Evolutionary conservation across 495 filamentous ascomycete genomes (phyloP).

Genomic region (Aspergillus steynii): DNA sequence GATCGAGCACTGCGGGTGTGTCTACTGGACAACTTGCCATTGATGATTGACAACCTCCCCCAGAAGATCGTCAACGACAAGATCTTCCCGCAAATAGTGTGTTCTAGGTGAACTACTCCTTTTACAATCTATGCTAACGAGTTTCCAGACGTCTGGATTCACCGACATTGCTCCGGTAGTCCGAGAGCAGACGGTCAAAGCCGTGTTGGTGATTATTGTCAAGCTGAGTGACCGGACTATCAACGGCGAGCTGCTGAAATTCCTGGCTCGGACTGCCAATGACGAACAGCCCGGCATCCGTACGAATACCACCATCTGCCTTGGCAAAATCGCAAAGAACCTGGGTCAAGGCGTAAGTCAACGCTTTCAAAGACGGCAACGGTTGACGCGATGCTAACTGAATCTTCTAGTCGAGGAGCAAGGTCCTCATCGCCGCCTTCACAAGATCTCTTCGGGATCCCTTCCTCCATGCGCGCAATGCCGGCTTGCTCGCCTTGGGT

Average conservation of each 20-base stretch:
- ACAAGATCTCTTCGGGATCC: constrained; percentile 85
- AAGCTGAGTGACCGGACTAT: constrained; percentile 91
- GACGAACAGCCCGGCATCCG: constrained; percentile 97
- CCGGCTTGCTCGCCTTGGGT: constrained; percentile 78
- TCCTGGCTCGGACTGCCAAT: constrained; percentile 93
- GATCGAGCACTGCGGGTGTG: constrained; percentile 92
- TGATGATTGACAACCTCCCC: constrained; percentile 88
- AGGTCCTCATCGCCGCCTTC: constrained; percentile 92
- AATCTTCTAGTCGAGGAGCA: constrained; percentile 62
- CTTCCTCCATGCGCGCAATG: constrained; percentile 89
- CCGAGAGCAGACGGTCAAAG: constrained; percentile 92
- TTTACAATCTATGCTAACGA: constrained; percentile 3
- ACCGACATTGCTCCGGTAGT: constrained; percentile 88
- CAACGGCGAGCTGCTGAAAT: constrained; percentile 88
- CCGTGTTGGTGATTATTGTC: constrained; percentile 76
- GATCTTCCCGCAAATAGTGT: constrained; percentile 91
- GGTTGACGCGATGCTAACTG: constrained; percentile 20
- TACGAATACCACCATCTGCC: constrained; percentile 96
- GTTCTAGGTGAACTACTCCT: neutral
- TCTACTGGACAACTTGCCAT: constrained; percentile 81
- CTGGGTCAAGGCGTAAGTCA: constrained; percentile 65
- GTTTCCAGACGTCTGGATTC: constrained; percentile 76
- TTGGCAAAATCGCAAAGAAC: constrained; percentile 92
- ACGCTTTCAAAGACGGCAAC: neutral
- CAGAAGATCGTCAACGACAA: constrained; percentile 93